Base-by-base conservation (phyloP, 805 yeast species). In the Pichia thaimueangensis region DNA sequence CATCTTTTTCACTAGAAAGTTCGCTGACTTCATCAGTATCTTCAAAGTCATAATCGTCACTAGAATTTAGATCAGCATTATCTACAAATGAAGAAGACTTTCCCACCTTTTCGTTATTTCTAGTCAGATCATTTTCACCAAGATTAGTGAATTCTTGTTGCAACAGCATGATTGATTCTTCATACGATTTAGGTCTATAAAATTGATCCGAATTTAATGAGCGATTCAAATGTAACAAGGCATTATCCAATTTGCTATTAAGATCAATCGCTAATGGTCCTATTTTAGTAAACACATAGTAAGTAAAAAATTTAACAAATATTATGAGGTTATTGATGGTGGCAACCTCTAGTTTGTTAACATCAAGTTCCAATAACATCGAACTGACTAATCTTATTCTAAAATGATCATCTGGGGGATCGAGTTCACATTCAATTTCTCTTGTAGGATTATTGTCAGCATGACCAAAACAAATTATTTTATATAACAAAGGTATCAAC, bases 381-480 rank as follows among this genome's bases (percentile, higher is more conserved):
- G 68, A 57, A 22, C 73, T 55, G 16, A 74, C 60, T 55, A 88
- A 60, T 30, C 77, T 78, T 29, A 86, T 65, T 44, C 96, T 69
- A 60, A 86, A 86, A 55, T 80, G 85, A 52, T 85, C 80, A 51
- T 78, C 73, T 0, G 81, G 79, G 11, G 63, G 63, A 61, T 88
- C 96, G n/a, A 71, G 39, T 15, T 63, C 71, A 24, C 69, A 64
- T 3, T 55, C 31, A 4, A 43, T 49, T 19, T 63, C 66, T 6
- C 72, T 70, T 9, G 55, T 60, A 1, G 94, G 89, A 39, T 71
- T 71, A 41, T 76, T 76, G 44, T 69, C 66, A 0, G 73, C 71
- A 64, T 85, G 81, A 0, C 95, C 95, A 58, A 65, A 74, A 32
- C 80, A 74, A 4, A 86, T 45, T 7, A 85, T 68, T 46, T 70